phyloP scores from a whole-genome alignment of 805 yeast species.

The Kluyveromyces starmeri region DNA sequence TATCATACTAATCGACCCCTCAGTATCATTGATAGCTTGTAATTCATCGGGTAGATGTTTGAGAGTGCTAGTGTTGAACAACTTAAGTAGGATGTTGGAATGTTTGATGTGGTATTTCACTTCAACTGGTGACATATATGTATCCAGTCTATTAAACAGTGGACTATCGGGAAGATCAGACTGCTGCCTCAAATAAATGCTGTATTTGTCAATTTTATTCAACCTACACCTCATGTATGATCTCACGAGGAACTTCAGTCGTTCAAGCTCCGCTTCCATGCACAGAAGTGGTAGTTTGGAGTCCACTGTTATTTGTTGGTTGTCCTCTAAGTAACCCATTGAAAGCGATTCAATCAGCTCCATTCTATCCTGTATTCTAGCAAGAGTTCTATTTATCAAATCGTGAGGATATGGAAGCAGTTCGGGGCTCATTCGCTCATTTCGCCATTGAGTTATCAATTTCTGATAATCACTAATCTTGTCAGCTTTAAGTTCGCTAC shows the following conservation, averaged over 20 bases:
- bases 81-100: conserved; percentile 49
- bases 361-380: conserved; percentile 57
- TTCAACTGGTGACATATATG: conserved; percentile 49
- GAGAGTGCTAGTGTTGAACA: conserved; percentile 62
- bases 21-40: conserved; percentile 67
- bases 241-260: conserved; percentile 74
- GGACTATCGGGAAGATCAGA: conserved; percentile 27
- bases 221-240: conserved; percentile 73
- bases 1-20: conserved; percentile 65
- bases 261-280: conserved; percentile 84
- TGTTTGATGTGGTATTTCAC: conserved; percentile 59
- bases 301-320: conserved; percentile 8
- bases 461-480: conserved; percentile 19
- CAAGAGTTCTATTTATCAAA: conserved; percentile 49
- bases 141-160: conserved; percentile 13
- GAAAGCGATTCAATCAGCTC: conserved; percentile 72
- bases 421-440: conserved; percentile 83
- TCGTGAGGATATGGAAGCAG: conserved; percentile 63
- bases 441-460: conserved; percentile 62
- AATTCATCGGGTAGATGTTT: conserved; percentile 56
- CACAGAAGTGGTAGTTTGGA: conserved; percentile 73
- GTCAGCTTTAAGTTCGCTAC: conserved; percentile 1
- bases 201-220: conserved; percentile 61
- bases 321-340: conserved; percentile 57
- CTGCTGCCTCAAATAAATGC: conserved; percentile 46